A percentile compares a stretch with the other conserved stretches of the same genome.
These are phyloP conservation scores for Jamesozyma lodderae DNA, from an alignment of 805 yeast genomes.

Conservation along the genomic window DNA sequence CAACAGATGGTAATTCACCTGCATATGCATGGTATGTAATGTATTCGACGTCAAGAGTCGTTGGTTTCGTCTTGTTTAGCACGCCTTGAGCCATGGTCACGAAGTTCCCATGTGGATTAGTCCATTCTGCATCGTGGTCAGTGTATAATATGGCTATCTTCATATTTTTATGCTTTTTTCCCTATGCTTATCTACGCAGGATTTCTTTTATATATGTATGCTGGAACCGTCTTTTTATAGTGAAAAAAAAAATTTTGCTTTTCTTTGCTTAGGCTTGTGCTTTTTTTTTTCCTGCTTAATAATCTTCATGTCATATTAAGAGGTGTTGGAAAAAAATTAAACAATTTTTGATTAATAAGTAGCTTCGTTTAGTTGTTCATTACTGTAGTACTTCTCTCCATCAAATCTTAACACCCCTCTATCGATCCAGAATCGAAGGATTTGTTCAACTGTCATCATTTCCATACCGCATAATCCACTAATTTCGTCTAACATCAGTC, in stretches of 20 bases:
- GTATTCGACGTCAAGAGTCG: slow-evolving; percentile 12
- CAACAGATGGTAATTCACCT: slow-evolving; percentile 20
- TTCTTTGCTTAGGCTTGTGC: too few species aligned
- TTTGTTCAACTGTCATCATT: neutral
- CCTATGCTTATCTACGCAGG: too few species aligned
- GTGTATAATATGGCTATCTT: slow-evolving; percentile 24
- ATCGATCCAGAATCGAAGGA: slow-evolving; percentile 50
- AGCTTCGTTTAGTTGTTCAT: neutral
- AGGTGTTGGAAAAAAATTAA: too few species aligned
- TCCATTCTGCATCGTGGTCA: slow-evolving; percentile 18
- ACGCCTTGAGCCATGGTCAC: slow-evolving; percentile 20
- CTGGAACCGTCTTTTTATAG: too few species aligned
- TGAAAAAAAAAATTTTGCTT: too few species aligned
- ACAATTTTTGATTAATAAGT: neutral
- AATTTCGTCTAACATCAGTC: slow-evolving; percentile 24
- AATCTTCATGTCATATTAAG: too few species aligned
- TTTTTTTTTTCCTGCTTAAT: too few species aligned
- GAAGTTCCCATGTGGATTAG: slow-evolving; percentile 21
- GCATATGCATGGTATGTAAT: slow-evolving; percentile 12
- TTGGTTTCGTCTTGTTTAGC: slow-evolving; percentile 10
- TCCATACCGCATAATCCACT: neutral
- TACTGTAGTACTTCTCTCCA: neutral
- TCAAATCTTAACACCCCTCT: slow-evolving; percentile 38
- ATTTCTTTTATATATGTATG: too few species aligned
- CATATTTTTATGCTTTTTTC: neutral